Evolutionary conservation across 108 stramenopile genomes (phyloP), one percentile per base, ranked within the genome.

Genomic region (Mediolabrus comicus): DNA sequence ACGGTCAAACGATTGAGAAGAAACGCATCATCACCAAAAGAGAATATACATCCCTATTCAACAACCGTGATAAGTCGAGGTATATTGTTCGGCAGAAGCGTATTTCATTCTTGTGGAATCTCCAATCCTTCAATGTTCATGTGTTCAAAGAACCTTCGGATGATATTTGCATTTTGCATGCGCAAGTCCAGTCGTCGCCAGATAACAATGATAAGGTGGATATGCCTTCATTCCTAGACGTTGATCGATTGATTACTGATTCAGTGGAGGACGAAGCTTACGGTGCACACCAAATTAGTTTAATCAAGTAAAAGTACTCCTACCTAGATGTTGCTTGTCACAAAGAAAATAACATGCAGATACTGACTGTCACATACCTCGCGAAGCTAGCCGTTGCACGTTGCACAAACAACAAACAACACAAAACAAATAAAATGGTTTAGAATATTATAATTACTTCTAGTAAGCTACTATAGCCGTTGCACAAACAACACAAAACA

Each of bases 81-180:
- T 86, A 90, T 59, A 76, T 93, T 53, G 87, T 95, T 14, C 60
- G 68, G 43, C 95, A 95, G 62, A 64, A 83, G 53, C 83, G 95
- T 5, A 83, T 92, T 28, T 78, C 80, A 55, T 95, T 95, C 61
- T 57, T 95, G 26, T 92, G 85, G 77, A 86, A 90, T 19, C 74
- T 77, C 19, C 88, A 91, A 66, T 82, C 73, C 46, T 92, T 92
- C 65, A 85, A 68, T 11, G 74, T 95, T 31, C 91, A 92, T 69
- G 65, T 85, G 29, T 92, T 88, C 69, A 29, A 84, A 64, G 67
- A 79, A 53, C 90, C 91, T 25, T 73, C 80, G 2, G 24, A 41
- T 33, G 87, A 84, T 53, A 24, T 92, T 10, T 87, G 86, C 54
- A 90, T 95, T 62, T 74, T 95, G 38, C 93, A 95, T 79, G 88